phyloP scores from a whole-genome alignment of 2,329 filamentous ascomycete species.

The Ascocoryne sarcoides region DNA sequence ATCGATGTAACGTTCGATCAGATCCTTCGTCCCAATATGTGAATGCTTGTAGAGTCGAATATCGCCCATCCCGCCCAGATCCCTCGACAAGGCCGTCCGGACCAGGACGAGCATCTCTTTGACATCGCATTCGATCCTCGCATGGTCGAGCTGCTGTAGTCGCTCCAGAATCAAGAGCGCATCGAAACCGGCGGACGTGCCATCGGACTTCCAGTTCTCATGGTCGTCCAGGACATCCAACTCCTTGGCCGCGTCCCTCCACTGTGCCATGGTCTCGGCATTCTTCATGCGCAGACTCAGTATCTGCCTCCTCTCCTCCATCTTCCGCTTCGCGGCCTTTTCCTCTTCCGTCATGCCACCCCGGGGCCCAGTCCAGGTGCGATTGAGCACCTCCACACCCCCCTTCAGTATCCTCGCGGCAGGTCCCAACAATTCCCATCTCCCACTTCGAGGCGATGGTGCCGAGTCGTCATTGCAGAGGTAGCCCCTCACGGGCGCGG shows the following conservation, averaged over 20 bases:
- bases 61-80: constrained; percentile 80
- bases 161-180: constrained; percentile 58
- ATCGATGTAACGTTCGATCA: constrained; percentile 82
- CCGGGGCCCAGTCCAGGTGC: constrained; percentile 18
- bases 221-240: constrained; percentile 75
- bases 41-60: constrained; percentile 74
- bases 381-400: constrained; percentile 20
- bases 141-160: constrained; percentile 66
- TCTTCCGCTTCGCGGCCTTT: constrained; percentile 36
- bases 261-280: constrained; percentile 60
- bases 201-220: constrained; percentile 67
- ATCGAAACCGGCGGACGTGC: constrained; percentile 43
- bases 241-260: constrained; percentile 66
- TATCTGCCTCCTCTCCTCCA: constrained; percentile 53
- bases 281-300: constrained; percentile 56
- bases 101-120: constrained; percentile 71
- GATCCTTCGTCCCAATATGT: constrained; percentile 73
- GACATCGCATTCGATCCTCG: constrained; percentile 62
- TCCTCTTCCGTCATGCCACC: constrained; percentile 34
- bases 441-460: neutral
- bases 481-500: constrained; percentile 12
- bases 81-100: constrained; percentile 69
- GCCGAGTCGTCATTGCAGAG: constrained; percentile 8
- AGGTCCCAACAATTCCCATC: constrained; percentile 20
- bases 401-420: constrained; percentile 21